Percentiles rank a stretch among this genome's conserved stretches.
Evolutionary conservation across 169 alveolate species (phyloP).

Genomic region (Miamiensis avidus): DNA sequence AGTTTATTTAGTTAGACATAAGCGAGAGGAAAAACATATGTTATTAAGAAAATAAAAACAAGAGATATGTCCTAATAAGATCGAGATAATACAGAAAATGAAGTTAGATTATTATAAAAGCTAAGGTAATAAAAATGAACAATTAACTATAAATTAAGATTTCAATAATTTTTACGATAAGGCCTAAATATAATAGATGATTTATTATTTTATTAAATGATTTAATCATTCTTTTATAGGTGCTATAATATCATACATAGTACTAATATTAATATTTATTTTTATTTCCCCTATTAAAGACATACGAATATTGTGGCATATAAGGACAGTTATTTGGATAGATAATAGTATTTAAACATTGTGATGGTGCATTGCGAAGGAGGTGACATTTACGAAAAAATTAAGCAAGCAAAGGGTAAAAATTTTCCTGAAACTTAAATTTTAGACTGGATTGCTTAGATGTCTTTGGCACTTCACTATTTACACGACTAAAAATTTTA

Average conservation of each 20-base stretch:
- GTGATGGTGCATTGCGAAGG: constrained; percentile 94
- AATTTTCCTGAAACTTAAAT: constrained; percentile 80
- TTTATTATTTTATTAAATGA: too few species aligned
- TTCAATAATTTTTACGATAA: too few species aligned
- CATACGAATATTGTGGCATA: constrained; percentile 92
- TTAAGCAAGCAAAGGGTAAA: constrained; percentile 78
- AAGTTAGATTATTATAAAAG: constrained; percentile 78
- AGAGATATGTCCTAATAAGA: constrained; percentile 84
- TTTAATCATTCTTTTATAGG: too few species aligned
- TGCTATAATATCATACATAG: constrained; percentile 22
- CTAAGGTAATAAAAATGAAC: constrained; percentile 8
- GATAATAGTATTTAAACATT: constrained; percentile 83
- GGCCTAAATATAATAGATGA: too few species aligned
- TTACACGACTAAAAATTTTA: constrained; percentile 90
- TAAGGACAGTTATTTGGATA: constrained; percentile 85
- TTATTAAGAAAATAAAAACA: constrained; percentile 82
- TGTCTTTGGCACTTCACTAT: constrained; percentile 86
- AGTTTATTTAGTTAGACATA: constrained; percentile 82
- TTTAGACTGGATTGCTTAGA: constrained; percentile 87
- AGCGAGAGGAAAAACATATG: constrained; percentile 81
- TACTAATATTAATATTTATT: constrained; percentile 53
- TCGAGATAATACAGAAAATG: constrained; percentile 86
- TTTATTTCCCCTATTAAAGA: constrained; percentile 5
- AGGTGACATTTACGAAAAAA: constrained; percentile 90
- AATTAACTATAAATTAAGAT: not conserved